phyloP scores from a whole-genome alignment of 2,329 filamentous ascomycete species.

The Calcarisporium arbuscula region DNA sequence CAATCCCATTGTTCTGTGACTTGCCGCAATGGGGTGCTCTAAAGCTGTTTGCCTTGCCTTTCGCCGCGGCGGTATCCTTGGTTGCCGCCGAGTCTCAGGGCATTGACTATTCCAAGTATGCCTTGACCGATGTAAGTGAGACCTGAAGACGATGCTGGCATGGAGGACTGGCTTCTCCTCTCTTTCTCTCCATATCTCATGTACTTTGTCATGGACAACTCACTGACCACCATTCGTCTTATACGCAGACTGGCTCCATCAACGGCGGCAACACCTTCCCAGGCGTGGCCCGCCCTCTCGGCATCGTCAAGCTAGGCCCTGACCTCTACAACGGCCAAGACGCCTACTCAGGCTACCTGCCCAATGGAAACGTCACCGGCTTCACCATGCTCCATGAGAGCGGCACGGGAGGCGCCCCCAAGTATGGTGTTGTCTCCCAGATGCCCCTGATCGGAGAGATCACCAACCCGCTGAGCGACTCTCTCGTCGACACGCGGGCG shows the following conservation, averaged over 20 bases:
- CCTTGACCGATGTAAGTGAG: constrained; percentile 26
- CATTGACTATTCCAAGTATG: constrained; percentile 25
- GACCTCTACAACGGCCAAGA: constrained; percentile 42
- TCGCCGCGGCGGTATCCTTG: not conserved
- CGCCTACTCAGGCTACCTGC: constrained; percentile 46
- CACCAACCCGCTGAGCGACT: constrained; percentile 46
- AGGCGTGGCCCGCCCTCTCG: constrained; percentile 40
- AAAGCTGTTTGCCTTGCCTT: too few relatives aligned
- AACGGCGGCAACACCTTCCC: constrained; percentile 45
- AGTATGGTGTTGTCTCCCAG: constrained; percentile 61
- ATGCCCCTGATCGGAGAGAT: constrained; percentile 47
- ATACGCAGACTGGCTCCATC: constrained; percentile 37
- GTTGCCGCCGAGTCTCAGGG: not conserved
- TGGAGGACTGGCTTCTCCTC: too few relatives aligned
- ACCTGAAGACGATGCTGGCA: too few relatives aligned
- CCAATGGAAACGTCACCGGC: constrained; percentile 47
- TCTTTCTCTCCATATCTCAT: too few relatives aligned
- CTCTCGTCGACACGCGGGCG: constrained; percentile 49
- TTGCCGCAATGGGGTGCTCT: too few relatives aligned
- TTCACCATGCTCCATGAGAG: constrained; percentile 61
- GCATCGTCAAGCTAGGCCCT: constrained; percentile 44
- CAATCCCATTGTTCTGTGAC: too few relatives aligned
- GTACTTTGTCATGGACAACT: too few relatives aligned
- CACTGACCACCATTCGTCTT: too few relatives aligned
- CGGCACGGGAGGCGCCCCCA: constrained; percentile 62